These are phyloP conservation scores for Pichia norvegensis DNA, from an alignment of 1,139 yeast genomes.

Conservation along the genomic window DNA sequence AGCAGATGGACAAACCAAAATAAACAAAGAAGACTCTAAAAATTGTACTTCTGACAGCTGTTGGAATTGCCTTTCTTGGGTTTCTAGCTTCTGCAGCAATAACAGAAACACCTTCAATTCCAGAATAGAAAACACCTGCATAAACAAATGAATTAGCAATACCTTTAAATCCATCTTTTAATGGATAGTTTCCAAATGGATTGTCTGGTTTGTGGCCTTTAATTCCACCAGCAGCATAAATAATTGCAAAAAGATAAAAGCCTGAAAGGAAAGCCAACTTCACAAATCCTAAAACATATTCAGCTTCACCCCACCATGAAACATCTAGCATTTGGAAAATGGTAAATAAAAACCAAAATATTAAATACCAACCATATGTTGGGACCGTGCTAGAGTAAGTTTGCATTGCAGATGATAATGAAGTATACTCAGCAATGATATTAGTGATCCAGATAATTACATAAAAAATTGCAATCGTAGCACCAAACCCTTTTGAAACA, in stretches of 20 bases:
- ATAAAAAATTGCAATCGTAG: conserved; percentile 48
- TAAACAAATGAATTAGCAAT: conserved; percentile 64
- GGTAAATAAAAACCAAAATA: conserved; percentile 50
- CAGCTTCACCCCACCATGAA: conserved; percentile 52
- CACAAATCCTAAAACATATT: conserved; percentile 47
- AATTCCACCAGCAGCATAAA: conserved; percentile 63
- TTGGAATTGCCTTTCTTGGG: conserved; percentile 49
- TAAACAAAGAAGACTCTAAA: conserved; percentile 47
- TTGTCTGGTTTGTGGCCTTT: conserved; percentile 40
- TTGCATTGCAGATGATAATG: conserved; percentile 44
- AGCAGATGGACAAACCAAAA: conserved; percentile 45
- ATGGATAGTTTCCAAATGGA: conserved; percentile 46
- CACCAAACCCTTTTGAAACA: conserved; percentile 52
- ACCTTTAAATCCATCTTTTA: conserved; percentile 53
- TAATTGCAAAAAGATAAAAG: conserved; percentile 48
- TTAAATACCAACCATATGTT: conserved; percentile 48
- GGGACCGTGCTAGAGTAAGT: conserved; percentile 52
- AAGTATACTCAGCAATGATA: conserved; percentile 50
- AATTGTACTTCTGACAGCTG: conserved; percentile 51
- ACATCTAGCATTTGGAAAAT: conserved; percentile 50
- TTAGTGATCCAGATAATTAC: conserved; percentile 53
- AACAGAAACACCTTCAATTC: conserved; percentile 51
- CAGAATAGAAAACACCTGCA: conserved; percentile 54
- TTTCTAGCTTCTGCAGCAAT: conserved; percentile 51
- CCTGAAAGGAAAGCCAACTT: conserved; percentile 46